Evolutionary conservation across 2,329 filamentous ascomycete species (phyloP).

Genomic region (Pyrenochaeta sp.): DNA sequence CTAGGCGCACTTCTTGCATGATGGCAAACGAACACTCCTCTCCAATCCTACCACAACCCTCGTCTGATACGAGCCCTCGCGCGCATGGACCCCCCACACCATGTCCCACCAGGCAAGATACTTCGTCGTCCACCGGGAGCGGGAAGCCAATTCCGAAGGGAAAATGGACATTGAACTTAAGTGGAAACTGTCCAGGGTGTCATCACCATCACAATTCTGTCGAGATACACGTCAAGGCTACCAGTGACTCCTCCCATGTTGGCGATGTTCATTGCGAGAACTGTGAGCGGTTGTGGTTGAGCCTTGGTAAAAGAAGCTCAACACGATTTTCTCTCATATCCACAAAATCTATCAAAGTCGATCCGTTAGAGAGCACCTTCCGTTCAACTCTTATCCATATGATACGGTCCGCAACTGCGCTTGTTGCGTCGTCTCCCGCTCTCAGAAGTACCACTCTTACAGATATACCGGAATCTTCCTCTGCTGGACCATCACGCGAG

Average conservation of each 20-base stretch:
- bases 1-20: neutral
- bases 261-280: constrained; percentile 32
- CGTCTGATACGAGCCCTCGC: neutral
- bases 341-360: constrained; percentile 22
- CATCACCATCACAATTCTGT: constrained; percentile 37
- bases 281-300: constrained; percentile 35
- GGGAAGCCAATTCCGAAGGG: constrained; percentile 24
- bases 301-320: constrained; percentile 30
- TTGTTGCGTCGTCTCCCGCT: constrained; percentile 23
- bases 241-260: constrained; percentile 15
- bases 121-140: constrained; percentile 28
- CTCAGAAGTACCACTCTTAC: constrained; percentile 8
- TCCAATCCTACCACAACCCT: neutral
- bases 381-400: constrained; percentile 27
- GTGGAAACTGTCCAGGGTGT: constrained; percentile 40
- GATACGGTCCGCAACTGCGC: constrained; percentile 25
- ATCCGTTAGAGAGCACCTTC: constrained; percentile 23
- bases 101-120: constrained; percentile 19
- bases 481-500: constrained; percentile 17
- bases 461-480: constrained; percentile 23
- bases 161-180: constrained; percentile 29
- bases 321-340: constrained; percentile 39
- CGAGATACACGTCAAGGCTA: constrained; percentile 25
- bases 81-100: neutral
- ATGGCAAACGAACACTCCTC: constrained; percentile 12